Evolutionary conservation across 495 filamentous ascomycete genomes (phyloP).

Genomic region (Neurospora discreta): DNA sequence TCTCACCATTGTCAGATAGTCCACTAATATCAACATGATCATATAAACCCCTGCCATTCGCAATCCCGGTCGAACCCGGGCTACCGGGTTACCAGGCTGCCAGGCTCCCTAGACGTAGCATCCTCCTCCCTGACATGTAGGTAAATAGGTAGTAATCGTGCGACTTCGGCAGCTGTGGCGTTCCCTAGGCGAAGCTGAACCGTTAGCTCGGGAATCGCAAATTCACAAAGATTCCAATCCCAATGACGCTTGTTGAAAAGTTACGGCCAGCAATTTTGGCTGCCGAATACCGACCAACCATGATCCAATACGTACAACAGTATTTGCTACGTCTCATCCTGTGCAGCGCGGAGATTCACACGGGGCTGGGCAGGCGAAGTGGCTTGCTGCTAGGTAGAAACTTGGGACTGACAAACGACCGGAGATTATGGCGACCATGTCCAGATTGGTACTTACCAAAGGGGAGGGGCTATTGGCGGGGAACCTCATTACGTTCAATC

Average conservation of each 20-base stretch:
- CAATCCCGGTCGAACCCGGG: background rate
- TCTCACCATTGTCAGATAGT: background rate
- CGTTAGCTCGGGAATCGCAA: background rate
- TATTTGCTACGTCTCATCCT: background rate
- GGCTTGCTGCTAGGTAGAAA: background rate
- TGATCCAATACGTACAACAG: background rate
- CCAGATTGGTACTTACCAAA: background rate
- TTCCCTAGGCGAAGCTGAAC: background rate
- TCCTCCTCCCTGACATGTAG: no score
- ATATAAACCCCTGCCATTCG: background rate
- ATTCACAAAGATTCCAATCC: background rate
- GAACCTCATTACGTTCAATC: background rate
- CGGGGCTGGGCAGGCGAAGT: background rate
- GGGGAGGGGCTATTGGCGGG: background rate
- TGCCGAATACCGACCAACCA: background rate
- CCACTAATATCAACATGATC: background rate
- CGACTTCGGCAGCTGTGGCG: background rate
- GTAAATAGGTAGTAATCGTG: background rate
- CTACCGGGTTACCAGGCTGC: background rate
- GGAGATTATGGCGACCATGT: background rate
- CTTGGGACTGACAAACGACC: background rate
- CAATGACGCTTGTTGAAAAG: background rate
- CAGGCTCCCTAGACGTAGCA: no score
- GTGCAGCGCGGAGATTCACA: background rate
- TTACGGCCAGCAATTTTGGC: background rate